A percentile compares a stretch with the other conserved stretches of the same genome.
phyloP scores from a whole-genome alignment of 2,329 filamentous ascomycete genomes.

The Sporothrix globosa region DNA sequence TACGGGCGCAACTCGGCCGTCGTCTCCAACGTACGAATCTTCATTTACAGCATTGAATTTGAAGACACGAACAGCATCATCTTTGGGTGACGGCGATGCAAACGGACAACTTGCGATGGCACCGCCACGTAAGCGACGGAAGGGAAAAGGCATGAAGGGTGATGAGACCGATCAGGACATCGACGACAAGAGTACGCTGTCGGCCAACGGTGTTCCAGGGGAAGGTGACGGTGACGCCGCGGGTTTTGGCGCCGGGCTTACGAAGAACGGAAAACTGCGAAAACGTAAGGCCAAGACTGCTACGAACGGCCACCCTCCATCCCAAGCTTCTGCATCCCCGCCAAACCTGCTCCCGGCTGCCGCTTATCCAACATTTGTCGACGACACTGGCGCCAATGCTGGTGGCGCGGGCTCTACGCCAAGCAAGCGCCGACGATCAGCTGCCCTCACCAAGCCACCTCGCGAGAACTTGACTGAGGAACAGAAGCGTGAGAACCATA shows the following conservation, averaged over 20 bases:
- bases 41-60: conserved; percentile 35
- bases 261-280: conserved; percentile 21
- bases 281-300: conserved; percentile 30
- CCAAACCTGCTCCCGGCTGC: neutral
- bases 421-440: conserved; percentile 25
- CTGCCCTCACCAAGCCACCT: conserved; percentile 47
- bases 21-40: conserved; percentile 53
- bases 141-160: conserved; percentile 51
- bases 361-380: neutral
- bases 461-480: conserved; percentile 77
- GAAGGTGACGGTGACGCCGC: neutral
- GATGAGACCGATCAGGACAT: conserved; percentile 7
- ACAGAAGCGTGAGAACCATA: conserved; percentile 84
- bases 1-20: conserved; percentile 60
- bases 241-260: neutral
- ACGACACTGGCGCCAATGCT: conserved; percentile 6
- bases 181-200: conserved; percentile 12
- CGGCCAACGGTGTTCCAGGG: neutral
- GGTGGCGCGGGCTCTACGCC: conserved; percentile 1
- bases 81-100: conserved; percentile 43
- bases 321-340: conserved; percentile 23
- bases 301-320: conserved; percentile 18
- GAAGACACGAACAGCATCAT: conserved; percentile 39
- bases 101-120: conserved; percentile 44
- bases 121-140: conserved; percentile 57